Evolutionary conservation across 2,329 filamentous ascomycete species (phyloP).

Genomic region (Cercospora sp.): DNA sequence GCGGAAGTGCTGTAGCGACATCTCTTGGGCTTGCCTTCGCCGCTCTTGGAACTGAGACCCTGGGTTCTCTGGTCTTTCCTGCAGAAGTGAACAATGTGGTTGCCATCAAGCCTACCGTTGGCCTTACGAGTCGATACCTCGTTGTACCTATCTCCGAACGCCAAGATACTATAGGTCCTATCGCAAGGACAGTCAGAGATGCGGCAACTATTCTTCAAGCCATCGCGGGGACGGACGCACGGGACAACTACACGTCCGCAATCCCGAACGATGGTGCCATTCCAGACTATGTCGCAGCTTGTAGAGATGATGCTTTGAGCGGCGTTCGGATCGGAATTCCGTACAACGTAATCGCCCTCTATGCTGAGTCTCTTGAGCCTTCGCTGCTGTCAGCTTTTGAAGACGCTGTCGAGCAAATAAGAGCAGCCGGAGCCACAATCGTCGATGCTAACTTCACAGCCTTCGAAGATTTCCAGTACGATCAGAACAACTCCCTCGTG

Average conservation of each 20-base stretch:
- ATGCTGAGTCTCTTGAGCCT: constrained; percentile 33
- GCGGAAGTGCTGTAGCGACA: constrained; percentile 15
- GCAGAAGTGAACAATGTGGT: constrained; percentile 17
- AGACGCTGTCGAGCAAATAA: constrained; percentile 15
- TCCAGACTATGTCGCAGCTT: constrained; percentile 61
- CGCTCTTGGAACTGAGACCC: constrained; percentile 23
- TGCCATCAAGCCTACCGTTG: constrained; percentile 24
- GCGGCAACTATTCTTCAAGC: constrained; percentile 18
- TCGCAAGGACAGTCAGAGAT: constrained; percentile 23
- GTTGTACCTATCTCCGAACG: constrained; percentile 20
- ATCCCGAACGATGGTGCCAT: constrained; percentile 45
- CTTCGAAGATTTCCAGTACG: not conserved
- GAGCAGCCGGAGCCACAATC: constrained; percentile 12
- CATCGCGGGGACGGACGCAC: constrained; percentile 16
- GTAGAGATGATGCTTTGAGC: constrained; percentile 54
- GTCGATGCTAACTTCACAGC: constrained; percentile 18
- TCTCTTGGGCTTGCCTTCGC: constrained; percentile 41
- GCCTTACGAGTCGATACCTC: constrained; percentile 17
- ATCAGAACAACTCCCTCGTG: constrained; percentile 7
- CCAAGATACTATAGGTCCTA: constrained; percentile 20
- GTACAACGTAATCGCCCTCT: constrained; percentile 4
- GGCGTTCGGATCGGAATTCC: constrained; percentile 44
- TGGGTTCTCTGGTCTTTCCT: constrained; percentile 10
- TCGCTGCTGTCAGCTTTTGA: constrained; percentile 37
- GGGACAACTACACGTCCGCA: constrained; percentile 8